A percentile compares a stretch with the other conserved stretches of the same genome.
Evolutionary conservation across 2,329 filamentous ascomycete genomes (phyloP).

Genomic region (Calonectria henricotiae): DNA sequence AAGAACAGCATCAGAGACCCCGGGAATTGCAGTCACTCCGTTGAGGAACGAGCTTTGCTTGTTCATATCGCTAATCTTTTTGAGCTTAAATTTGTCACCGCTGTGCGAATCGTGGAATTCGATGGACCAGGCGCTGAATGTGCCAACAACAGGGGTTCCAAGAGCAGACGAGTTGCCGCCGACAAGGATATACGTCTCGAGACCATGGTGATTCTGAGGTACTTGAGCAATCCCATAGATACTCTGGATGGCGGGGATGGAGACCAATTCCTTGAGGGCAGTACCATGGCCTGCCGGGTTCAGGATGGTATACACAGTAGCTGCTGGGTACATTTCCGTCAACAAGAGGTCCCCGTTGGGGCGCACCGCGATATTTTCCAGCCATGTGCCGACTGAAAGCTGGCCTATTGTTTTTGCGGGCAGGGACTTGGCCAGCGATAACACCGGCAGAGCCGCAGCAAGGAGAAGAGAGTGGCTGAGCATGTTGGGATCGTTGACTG

Average conservation of each 20-base stretch:
- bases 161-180: constrained; percentile 42
- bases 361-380: constrained; percentile 46
- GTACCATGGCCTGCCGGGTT: constrained; percentile 27
- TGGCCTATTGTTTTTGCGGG: constrained; percentile 36
- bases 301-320: constrained; percentile 40
- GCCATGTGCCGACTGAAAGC: constrained; percentile 39
- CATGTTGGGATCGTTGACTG: constrained; percentile 23
- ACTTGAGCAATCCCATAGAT: constrained; percentile 42
- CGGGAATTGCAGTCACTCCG: constrained; percentile 39
- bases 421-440: constrained; percentile 34
- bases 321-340: constrained; percentile 41
- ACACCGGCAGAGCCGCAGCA: constrained; percentile 18
- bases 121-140: constrained; percentile 40
- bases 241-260: constrained; percentile 41
- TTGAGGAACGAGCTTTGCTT: constrained; percentile 30
- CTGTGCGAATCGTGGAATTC: constrained; percentile 20
- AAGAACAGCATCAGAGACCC: constrained; percentile 32
- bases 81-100: constrained; percentile 23
- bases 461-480: constrained; percentile 22
- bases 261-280: constrained; percentile 38
- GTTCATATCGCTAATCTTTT: constrained; percentile 41
- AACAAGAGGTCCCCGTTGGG: constrained; percentile 42
- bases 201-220: background rate
- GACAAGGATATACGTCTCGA: constrained; percentile 42
- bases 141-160: constrained; percentile 31